Percentiles rank a stretch among this genome's conserved stretches.
phyloP scores from a whole-genome alignment of 192 early-diverging fungal genomes.

The Piromyces finnis region DNA sequence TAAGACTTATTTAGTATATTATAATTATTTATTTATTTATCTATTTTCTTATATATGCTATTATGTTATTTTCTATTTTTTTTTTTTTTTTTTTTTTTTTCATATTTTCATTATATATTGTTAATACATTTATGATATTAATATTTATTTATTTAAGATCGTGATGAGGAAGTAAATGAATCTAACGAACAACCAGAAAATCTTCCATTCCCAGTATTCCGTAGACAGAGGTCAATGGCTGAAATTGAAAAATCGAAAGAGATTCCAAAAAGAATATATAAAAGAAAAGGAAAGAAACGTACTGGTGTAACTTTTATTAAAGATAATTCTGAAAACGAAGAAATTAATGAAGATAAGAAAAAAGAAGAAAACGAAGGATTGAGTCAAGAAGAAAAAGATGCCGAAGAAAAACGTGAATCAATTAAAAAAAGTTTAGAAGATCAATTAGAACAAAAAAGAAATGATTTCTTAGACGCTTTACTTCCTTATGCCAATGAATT shows the following conservation, averaged over 20 bases:
- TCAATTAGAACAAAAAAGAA: not conserved
- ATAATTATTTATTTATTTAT: no score
- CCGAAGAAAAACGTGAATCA: not conserved
- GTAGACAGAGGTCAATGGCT: not conserved
- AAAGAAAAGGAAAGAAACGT: not conserved
- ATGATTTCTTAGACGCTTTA: not conserved
- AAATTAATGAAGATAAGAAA: not conserved
- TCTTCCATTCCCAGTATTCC: not conserved
- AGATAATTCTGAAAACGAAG: no score
- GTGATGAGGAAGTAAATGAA: not conserved
- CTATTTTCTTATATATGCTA: no score
- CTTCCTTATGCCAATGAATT: not conserved
- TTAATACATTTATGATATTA: no score
- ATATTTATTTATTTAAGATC: not conserved
- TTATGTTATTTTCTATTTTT: no score
- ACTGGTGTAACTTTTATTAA: not conserved
- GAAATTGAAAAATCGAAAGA: not conserved
- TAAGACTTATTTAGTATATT: no score
- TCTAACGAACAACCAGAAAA: not conserved
- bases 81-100: no score
- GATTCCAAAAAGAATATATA: not conserved
- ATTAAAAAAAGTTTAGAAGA: not conserved
- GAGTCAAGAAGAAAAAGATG: not conserved
- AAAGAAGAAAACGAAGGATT: not conserved
- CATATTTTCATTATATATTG: no score